Evolutionary conservation across 306 rosid species (phyloP), one percentile per base, ranked within the genome.

Genomic region (Comarum palustre): DNA sequence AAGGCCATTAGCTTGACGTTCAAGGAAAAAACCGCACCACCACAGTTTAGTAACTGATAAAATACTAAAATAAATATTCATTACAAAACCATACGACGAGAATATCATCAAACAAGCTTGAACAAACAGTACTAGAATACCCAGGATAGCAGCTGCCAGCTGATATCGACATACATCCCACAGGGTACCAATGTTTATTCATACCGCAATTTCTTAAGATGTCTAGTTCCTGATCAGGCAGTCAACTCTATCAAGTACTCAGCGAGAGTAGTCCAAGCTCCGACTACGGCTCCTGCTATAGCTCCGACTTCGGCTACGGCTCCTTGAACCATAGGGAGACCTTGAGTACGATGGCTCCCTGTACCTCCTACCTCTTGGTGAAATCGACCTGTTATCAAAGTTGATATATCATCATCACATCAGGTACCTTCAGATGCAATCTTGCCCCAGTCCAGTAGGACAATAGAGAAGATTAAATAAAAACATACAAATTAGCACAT

Each of bases 311-410:
- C 60, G 71, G 63, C 86, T 76, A 6, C 32, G 79, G 82, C 87
- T 80, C 81, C 87, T 79, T 11, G 96, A 83, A 45, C 47, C 73
- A 81, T 73, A 85, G 62, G 93, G 87, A 10, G 96, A 86, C 72
- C 88, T 74, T 8, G 92, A 85, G 89, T 85, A 79, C 6, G 89
- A 89, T 38, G 59, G 78, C 12, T 76, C 81, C 75, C 85, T 71
- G 59, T 82, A 87, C 67, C 79, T 85, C 61, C 60, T 54, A 36
- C 59, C 81, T 47, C 88, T 78, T 4, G 91, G 95, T 19, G 96
- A 92, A 64, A 90, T 82, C 8, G 98, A 90, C 86, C 92, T 88
- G 79, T 32, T 36, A 60, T 62, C 39, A 77, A 22, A 31, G 12
- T 17, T 17, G 34, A 15, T 39, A 20, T 10, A 20, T 59, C 16